Evolutionary conservation across 2,329 filamentous ascomycete genomes (phyloP).

Genomic region (Diaporthe ampelina): DNA sequence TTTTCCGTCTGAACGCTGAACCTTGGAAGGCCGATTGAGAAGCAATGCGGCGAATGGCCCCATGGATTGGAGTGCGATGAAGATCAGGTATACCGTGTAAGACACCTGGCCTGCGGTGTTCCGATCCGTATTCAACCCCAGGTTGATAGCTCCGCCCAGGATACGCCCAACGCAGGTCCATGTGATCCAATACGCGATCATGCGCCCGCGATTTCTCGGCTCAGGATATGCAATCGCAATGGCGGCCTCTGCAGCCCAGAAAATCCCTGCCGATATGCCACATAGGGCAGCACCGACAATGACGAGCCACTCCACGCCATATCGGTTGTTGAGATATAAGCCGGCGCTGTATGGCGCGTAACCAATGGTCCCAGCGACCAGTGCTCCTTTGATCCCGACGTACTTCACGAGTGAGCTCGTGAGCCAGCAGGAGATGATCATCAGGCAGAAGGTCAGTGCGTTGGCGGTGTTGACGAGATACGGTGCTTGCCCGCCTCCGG

Average conservation of each 20-base stretch:
- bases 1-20: slow-evolving; percentile 13
- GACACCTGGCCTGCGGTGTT: slow-evolving; percentile 34
- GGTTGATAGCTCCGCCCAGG: slow-evolving; percentile 39
- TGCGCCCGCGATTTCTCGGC: slow-evolving; percentile 74
- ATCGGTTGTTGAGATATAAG: slow-evolving; percentile 79
- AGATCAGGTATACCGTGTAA: slow-evolving; percentile 44
- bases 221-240: slow-evolving; percentile 81
- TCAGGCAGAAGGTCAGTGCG: slow-evolving; percentile 50
- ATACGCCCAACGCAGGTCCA: slow-evolving; percentile 37
- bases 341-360: slow-evolving; percentile 80
- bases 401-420: slow-evolving; percentile 11
- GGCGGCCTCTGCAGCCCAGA: slow-evolving; percentile 82
- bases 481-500: background rate
- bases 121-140: slow-evolving; percentile 38
- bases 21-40: slow-evolving; percentile 4
- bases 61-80: slow-evolving; percentile 47
- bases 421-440: slow-evolving; percentile 20
- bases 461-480: slow-evolving; percentile 10
- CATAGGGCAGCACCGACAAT: slow-evolving; percentile 77
- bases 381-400: slow-evolving; percentile 10
- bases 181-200: slow-evolving; percentile 77
- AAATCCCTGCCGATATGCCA: slow-evolving; percentile 78
- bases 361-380: slow-evolving; percentile 57
- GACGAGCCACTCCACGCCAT: slow-evolving; percentile 76
- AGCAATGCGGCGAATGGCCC: slow-evolving; percentile 18